Base-by-base conservation (phyloP, 176 grass and related monocot genomes). In the Oryza nivara region DNA sequence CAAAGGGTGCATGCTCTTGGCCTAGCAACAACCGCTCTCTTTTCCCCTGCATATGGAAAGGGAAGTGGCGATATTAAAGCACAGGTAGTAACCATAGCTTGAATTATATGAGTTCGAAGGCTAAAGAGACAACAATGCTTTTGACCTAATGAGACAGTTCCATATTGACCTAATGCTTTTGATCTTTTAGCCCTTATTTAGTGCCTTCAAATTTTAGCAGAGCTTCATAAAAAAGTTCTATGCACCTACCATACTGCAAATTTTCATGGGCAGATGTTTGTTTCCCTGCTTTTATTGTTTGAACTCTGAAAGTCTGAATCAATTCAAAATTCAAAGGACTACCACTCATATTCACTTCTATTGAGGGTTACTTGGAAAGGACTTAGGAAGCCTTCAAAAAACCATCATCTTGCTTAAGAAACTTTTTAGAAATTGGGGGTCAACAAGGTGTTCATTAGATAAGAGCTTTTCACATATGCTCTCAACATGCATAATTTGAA, bases 1-100 rank as follows among this genome's bases (percentile, higher is more conserved):
- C 96, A 98, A 73, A 98, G 91, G 6, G 96, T 98, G 87, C 93
- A 98, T 34, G 80, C 70, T 72, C 91, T 88, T 51, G 96, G 88
- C 17, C 65, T 98, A 38, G 85, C 65, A 72, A 92, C 96, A 36
- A 87, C 74, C 34, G 87, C 95, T 70, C 75, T 91, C 84, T 92
- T 91, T 72, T 80, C 52, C 25, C 89, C 96, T 93, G 68, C 12
- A 58, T 25, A 85, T 14, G 32, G 82, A 67, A 47, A 80, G 77
- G 19, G 36, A 76, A n/a, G 19, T 16, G 47, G 5, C 47, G 19
- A 48, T 72, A 46, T 20, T 44, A 77, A n/a, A 86, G 7, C 66
- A 25, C 61, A 65, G 32, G 26, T 32, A 64, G 34, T 5, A 84
- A 61, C 6, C 5, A 28, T 20, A 41, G 40, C 30, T 76, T 69